These are phyloP conservation scores for Ligustrum vulgare DNA, from an alignment of 257 asterid species.

Conservation along the genomic window DNA sequence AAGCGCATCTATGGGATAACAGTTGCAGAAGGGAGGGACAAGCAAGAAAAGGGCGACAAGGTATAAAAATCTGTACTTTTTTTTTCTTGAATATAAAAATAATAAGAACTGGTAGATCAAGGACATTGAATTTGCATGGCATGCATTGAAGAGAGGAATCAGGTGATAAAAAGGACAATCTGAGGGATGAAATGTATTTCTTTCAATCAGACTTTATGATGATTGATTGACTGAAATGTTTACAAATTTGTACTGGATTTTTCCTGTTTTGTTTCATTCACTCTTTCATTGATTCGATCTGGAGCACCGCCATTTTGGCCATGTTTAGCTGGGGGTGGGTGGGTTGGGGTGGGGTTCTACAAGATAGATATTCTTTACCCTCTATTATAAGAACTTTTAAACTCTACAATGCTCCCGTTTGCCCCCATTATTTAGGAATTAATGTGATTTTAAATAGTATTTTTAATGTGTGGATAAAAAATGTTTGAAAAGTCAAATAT, in stretches of 20 bases:
- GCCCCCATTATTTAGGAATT: too few relatives aligned
- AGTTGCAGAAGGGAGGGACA: slow-evolving; percentile 99
- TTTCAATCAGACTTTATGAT: slow-evolving; percentile 41
- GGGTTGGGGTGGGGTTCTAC: neutral
- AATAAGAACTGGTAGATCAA: slow-evolving; percentile 4
- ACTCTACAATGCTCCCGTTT: too few relatives aligned
- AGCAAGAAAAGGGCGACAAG: slow-evolving; percentile 99
- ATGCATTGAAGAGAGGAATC: slow-evolving; percentile 13
- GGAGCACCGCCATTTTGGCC: slow-evolving; percentile 76
- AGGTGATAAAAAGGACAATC: slow-evolving; percentile 3
- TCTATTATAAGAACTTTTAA: too few relatives aligned
- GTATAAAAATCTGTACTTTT: slow-evolving; percentile 32
- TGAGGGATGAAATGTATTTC: slow-evolving; percentile 1
- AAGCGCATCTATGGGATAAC: slow-evolving; percentile 99
- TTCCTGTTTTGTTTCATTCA: slow-evolving; percentile 21
- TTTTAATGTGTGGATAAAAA: too few relatives aligned
- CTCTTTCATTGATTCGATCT: slow-evolving; percentile 48
- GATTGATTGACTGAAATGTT: slow-evolving; percentile 55
- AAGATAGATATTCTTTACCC: neutral
- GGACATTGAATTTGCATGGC: slow-evolving; percentile 23
- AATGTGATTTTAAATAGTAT: too few relatives aligned
- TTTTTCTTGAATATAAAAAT: neutral
- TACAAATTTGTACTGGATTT: slow-evolving; percentile 28
- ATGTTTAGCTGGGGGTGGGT: neutral
- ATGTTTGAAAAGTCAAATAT: too few relatives aligned